A percentile compares a stretch with the other conserved stretches of the same genome.
Evolutionary conservation across 306 rosid species (phyloP).

Genomic region (Biancaea sappan): DNA sequence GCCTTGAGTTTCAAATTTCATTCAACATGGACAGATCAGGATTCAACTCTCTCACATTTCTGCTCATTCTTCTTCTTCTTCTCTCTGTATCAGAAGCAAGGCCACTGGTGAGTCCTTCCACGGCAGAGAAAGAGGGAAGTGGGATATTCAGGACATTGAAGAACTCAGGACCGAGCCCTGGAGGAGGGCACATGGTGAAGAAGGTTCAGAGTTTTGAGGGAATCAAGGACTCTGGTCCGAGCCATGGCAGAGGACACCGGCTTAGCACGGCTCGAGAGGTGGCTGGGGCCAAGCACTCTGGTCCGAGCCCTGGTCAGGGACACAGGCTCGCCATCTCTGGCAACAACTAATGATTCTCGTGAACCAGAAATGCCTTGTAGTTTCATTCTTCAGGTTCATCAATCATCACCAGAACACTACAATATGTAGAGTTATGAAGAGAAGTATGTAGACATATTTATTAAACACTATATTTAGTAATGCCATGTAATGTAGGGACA

Average conservation of each 20-base stretch:
- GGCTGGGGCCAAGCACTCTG: slow-evolving; percentile 32
- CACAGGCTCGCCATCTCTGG: slow-evolving; percentile 16
- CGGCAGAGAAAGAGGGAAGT: slow-evolving; percentile 18
- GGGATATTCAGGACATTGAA: slow-evolving; percentile 31
- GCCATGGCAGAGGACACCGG: slow-evolving; percentile 49
- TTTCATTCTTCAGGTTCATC: no score
- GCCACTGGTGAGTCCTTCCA: slow-evolving; percentile 22
- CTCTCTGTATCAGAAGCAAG: slow-evolving; percentile 44
- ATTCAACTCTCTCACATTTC: slow-evolving; percentile 35
- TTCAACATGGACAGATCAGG: slow-evolving; percentile 50
- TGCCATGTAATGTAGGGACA: no score
- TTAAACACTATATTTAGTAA: no score
- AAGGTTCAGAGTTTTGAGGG: slow-evolving; percentile 6
- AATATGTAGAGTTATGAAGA: no score
- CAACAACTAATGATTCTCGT: not conserved
- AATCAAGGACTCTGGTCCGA: slow-evolving; percentile 48
- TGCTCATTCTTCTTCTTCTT: slow-evolving; percentile 36
- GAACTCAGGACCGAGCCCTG: slow-evolving; percentile 37
- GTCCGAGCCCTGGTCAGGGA: slow-evolving; percentile 53
- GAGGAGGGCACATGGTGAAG: slow-evolving; percentile 29
- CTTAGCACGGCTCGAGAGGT: not conserved
- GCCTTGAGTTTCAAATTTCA: not conserved
- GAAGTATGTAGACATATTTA: no score
- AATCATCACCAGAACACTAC: no score
- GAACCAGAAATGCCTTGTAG: no score